Evolutionary conservation across 108 stramenopile genomes (phyloP), one percentile per base, ranked within the genome.

Genomic region (Discostella stelligeroides): DNA sequence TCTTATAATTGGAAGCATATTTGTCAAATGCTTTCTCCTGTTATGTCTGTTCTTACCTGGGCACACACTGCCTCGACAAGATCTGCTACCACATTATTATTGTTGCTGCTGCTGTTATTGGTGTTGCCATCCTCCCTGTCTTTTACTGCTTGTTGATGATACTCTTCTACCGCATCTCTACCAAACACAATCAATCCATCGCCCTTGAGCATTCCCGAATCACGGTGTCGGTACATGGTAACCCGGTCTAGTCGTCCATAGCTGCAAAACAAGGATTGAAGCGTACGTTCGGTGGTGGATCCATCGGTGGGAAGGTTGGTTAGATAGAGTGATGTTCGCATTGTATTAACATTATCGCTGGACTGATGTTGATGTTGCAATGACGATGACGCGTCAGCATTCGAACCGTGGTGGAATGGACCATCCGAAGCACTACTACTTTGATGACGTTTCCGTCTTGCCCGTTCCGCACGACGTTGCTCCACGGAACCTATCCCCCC

Each of bases 141-240:
- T 50, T 28, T 46, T 25, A 38, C 27, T n/a, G 37, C 34, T 34
- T 34, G 5, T 20, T 62, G 25, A 15, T 5, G 40, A 41, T 66
- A 25, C 24, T 48, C 59, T n/a, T 59, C 65, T 9, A 56, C 64
- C 23, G 56, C 59, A 38, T 77, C 71, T 5, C 48, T 38, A 9
- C 86, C 81, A 72, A 85, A 93, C 12, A 90, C 76, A 40, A 93
- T 68, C 30, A 93, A 70, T 21, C 86, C 92, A 79, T 93, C 92
- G 14, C 89, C 89, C 72, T 93, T 93, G 5, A 73, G 54, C 29
- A 76, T 61, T 3, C 88, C 87, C 10, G 83, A 79, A 40, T n/a
- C 45, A 58, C 84, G 85, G 58, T 86, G 25, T 9, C 81, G 24
- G 63, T 93, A 93, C 60, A 90, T 80, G 47, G 90, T 88, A 2